Evolutionary conservation across 1,284 basidiomycete species (phyloP).

Genomic region (Microbotryomycetes sp.): DNA sequence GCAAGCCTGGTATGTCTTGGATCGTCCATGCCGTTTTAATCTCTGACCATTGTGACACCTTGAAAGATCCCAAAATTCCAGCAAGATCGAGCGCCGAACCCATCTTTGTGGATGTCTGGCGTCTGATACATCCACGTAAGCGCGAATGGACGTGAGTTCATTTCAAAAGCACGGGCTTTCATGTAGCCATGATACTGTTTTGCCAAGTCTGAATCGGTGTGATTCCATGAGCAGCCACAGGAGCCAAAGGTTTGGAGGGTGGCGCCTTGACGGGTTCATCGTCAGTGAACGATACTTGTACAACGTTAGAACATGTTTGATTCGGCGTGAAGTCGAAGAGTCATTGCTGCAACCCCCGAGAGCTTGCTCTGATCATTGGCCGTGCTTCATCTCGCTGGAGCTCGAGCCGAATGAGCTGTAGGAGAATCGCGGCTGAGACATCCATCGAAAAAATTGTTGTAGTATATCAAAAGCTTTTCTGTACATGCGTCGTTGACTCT

Average conservation of each 20-base stretch:
- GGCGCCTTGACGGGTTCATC: constrained; percentile 29
- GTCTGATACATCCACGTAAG: constrained; percentile 58
- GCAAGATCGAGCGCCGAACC: constrained; percentile 1
- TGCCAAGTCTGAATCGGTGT: too few relatives aligned
- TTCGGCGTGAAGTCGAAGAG: constrained; percentile 26
- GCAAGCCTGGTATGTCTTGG: neutral
- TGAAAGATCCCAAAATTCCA: neutral
- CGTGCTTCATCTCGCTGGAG: constrained; percentile 17
- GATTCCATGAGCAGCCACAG: constrained; percentile 59
- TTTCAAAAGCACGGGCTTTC: too few relatives aligned
- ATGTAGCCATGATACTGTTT: too few relatives aligned
- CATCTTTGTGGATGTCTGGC: constrained; percentile 65
- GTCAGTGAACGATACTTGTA: constrained; percentile 28
- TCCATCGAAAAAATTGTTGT: too few relatives aligned
- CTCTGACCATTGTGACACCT: neutral
- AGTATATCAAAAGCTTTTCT: too few relatives aligned
- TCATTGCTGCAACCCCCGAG: neutral
- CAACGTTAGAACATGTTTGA: constrained; percentile 25
- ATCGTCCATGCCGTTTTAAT: neutral
- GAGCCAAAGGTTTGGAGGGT: neutral
- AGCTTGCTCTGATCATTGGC: constrained; percentile 17
- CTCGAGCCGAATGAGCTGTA: constrained; percentile 11
- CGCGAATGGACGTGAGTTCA: constrained; percentile 73
- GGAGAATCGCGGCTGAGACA: neutral
- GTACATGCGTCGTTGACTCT: too few relatives aligned